Evolutionary conservation across 495 filamentous ascomycete genomes (phyloP).

Genomic region (Diplogelasinospora grovesii): DNA sequence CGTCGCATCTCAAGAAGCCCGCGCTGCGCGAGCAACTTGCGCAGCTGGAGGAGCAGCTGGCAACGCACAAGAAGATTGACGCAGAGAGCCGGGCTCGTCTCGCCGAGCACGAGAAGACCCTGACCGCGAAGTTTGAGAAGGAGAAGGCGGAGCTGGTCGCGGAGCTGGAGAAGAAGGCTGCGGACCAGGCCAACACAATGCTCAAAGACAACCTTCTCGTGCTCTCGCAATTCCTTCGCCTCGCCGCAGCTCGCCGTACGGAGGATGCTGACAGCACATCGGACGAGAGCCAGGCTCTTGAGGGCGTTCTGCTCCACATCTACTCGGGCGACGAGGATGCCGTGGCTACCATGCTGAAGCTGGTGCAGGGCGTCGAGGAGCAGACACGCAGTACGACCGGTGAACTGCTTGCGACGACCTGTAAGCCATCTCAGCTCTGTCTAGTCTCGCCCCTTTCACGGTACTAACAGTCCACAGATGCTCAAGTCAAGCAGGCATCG

Average conservation of each 20-base stretch:
- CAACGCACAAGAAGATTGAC: constrained; percentile 76
- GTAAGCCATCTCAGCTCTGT: constrained; percentile 43
- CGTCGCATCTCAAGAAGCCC: constrained; percentile 86
- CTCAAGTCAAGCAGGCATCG: constrained; percentile 58
- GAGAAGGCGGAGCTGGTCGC: constrained; percentile 54
- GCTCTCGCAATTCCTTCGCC: constrained; percentile 71
- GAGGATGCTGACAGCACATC: constrained; percentile 54
- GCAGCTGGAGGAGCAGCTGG: constrained; percentile 78
- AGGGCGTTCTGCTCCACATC: constrained; percentile 79
- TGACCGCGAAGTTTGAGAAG: constrained; percentile 66
- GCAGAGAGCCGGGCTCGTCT: constrained; percentile 65
- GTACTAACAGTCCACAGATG: constrained; percentile 45
- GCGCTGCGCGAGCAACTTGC: constrained; percentile 63
- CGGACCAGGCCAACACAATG: constrained; percentile 46
- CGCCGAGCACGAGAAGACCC: constrained; percentile 59
- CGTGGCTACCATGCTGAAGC: constrained; percentile 73
- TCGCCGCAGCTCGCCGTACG: constrained; percentile 64
- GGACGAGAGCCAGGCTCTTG: constrained; percentile 78
- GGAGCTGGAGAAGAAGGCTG: constrained; percentile 49
- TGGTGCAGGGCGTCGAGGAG: constrained; percentile 77
- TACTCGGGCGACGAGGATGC: constrained; percentile 81
- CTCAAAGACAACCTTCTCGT: constrained; percentile 53
- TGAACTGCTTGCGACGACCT: constrained; percentile 62
- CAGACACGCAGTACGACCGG: constrained; percentile 58
- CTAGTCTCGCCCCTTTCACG: neutral